phyloP scores from a whole-genome alignment of 352 stramenopile genomes.

The Phytopythium chamaehyphon region DNA sequence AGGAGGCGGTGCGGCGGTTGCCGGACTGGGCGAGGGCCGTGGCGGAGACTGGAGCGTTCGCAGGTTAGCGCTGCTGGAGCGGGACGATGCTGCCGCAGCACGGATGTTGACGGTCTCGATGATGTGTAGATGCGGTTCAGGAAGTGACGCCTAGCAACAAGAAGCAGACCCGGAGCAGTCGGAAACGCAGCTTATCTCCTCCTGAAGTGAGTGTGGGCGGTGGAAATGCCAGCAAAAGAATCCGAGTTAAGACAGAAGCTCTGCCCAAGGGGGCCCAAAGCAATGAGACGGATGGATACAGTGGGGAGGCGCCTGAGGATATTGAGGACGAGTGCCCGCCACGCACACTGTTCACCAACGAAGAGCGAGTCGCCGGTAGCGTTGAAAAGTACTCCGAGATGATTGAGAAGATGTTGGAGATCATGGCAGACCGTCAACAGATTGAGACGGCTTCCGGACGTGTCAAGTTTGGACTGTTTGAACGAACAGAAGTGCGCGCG shows the following conservation, averaged over 20 bases:
- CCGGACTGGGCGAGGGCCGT: slow-evolving; percentile 57
- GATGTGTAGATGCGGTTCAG: neutral
- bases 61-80: neutral
- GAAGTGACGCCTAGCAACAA: too few relatives aligned
- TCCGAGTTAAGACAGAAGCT: slow-evolving; percentile 2
- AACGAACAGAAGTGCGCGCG: slow-evolving; percentile 45
- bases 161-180: too few relatives aligned
- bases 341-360: slow-evolving; percentile 39
- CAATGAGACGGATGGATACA: slow-evolving; percentile 1
- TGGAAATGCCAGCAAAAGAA: neutral
- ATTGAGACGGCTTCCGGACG: slow-evolving; percentile 16
- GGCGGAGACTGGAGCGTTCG: slow-evolving; percentile 27
- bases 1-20: slow-evolving; percentile 31
- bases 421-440: slow-evolving; percentile 30
- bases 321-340: slow-evolving; percentile 21
- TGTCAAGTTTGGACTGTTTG: slow-evolving; percentile 40
- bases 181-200: too few relatives aligned
- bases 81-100: neutral
- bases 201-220: too few relatives aligned
- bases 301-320: neutral
- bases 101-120: neutral
- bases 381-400: slow-evolving; percentile 67
- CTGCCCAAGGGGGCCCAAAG: slow-evolving; percentile 7
- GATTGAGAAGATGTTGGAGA: slow-evolving; percentile 37
- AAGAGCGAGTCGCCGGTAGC: slow-evolving; percentile 45